phyloP scores from a whole-genome alignment of 495 filamentous ascomycete genomes.

The Durotheca rogersii region DNA sequence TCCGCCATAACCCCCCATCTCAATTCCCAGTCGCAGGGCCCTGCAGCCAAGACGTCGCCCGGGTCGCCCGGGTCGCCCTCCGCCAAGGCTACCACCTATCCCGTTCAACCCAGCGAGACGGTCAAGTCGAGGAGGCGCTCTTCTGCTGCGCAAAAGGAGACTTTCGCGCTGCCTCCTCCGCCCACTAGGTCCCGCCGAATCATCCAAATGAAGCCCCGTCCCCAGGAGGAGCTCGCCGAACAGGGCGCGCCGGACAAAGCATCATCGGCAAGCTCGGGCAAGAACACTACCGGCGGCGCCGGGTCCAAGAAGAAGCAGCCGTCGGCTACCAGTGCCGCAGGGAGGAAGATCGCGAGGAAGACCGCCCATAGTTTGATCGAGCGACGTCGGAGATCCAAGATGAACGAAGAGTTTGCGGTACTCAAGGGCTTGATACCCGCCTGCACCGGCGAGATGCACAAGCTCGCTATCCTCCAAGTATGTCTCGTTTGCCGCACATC shows the following conservation, averaged over 20 bases:
- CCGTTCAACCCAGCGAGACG: constrained; percentile 52
- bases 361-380: constrained; percentile 97
- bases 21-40: constrained; percentile 14
- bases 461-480: constrained; percentile 93
- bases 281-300: constrained; percentile 36
- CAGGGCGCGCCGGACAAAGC: constrained; percentile 18
- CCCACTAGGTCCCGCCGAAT: constrained; percentile 92
- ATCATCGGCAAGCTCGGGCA: constrained; percentile 19
- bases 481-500: too few species aligned
- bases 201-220: constrained; percentile 89
- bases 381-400: constrained; percentile 85
- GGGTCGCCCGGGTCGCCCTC: constrained; percentile 46
- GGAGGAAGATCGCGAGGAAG: constrained; percentile 90
- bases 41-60: constrained; percentile 34
- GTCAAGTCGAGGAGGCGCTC: constrained; percentile 61
- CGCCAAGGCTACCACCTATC: constrained; percentile 55
- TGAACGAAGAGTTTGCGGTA: constrained; percentile 97
- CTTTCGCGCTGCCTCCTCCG: constrained; percentile 83
- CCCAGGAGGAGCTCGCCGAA: constrained; percentile 39
- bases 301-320: constrained; percentile 68
- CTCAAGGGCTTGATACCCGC: constrained; percentile 96
- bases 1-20: constrained; percentile 60
- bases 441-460: constrained; percentile 94
- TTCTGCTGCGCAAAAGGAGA: constrained; percentile 55
- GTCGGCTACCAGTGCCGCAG: constrained; percentile 72